A percentile compares a stretch with the other conserved stretches of the same genome.
Evolutionary conservation across 83 land plant species (phyloP).

Genomic region (Thuja plicata): DNA sequence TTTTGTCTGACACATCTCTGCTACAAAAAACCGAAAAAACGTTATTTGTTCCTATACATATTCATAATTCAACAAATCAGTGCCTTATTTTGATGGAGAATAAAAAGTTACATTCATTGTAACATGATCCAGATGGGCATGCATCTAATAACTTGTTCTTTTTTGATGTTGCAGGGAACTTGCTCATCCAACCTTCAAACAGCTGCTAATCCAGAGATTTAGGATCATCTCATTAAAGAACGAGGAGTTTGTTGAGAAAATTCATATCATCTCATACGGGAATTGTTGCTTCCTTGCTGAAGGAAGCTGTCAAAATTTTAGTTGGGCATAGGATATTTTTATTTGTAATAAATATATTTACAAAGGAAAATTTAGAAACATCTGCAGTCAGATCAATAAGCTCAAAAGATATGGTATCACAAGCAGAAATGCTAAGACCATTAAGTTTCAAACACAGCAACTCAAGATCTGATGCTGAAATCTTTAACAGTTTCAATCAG

Average conservation of each 20-base stretch:
- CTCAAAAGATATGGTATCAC: neutral
- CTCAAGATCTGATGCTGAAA: neutral
- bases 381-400: neutral
- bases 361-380: neutral
- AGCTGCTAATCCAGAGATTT: neutral
- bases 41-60: neutral
- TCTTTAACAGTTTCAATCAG: neutral
- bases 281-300: neutral
- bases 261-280: neutral
- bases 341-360: neutral
- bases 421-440: neutral
- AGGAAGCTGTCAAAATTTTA: neutral
- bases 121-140: neutral
- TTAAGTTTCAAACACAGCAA: neutral
- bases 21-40: neutral
- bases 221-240: neutral
- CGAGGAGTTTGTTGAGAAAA: neutral
- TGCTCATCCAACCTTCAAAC: neutral
- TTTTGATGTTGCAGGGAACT: neutral
- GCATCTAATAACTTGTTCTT: neutral
- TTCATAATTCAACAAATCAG: neutral
- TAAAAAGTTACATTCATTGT: neutral
- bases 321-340: neutral
- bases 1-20: neutral
- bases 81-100: neutral